These are phyloP conservation scores for Trichoderma parareesei DNA, from an alignment of 495 filamentous ascomycete genomes.

Conservation along the genomic window DNA sequence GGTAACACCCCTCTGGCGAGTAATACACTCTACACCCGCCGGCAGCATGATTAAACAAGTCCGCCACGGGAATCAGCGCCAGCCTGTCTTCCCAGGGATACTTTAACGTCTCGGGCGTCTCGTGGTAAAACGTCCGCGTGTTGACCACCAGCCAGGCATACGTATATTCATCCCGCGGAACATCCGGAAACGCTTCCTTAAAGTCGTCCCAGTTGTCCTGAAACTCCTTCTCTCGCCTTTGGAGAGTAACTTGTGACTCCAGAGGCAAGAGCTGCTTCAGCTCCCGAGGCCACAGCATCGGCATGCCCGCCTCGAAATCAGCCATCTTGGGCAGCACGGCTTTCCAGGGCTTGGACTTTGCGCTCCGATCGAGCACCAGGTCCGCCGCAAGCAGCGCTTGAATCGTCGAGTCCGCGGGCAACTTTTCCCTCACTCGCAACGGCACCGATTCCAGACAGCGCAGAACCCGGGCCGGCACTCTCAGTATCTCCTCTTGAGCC, in stretches of 20 bases:
- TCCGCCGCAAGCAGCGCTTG: slow-evolving; percentile 52
- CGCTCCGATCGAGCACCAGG: slow-evolving; percentile 27
- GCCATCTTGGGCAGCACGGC: slow-evolving; percentile 51
- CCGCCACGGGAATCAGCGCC: slow-evolving; percentile 60
- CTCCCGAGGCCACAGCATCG: slow-evolving; percentile 49
- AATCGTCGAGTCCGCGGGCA: slow-evolving; percentile 42
- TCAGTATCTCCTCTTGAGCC: slow-evolving; percentile 49
- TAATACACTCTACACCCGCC: slow-evolving; percentile 21
- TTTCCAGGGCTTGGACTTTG: slow-evolving; percentile 38
- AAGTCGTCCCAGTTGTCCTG: slow-evolving; percentile 36
- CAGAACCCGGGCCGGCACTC: slow-evolving; percentile 55
- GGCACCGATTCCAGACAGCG: slow-evolving; percentile 56
- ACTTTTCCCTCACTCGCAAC: slow-evolving; percentile 32
- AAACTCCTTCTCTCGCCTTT: slow-evolving; percentile 26
- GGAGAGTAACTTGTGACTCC: not conserved
- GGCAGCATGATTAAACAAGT: slow-evolving; percentile 62
- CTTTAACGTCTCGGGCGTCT: slow-evolving; percentile 10
- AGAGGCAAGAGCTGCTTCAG: slow-evolving; percentile 33
- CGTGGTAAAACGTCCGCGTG: slow-evolving; percentile 57
- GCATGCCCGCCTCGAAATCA: slow-evolving; percentile 52
- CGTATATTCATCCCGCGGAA: slow-evolving; percentile 40
- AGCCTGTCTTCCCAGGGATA: slow-evolving; percentile 50
- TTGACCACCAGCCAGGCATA: slow-evolving; percentile 65
- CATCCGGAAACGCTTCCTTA: slow-evolving; percentile 18
- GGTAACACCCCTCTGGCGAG: not conserved